Evolutionary conservation across 345 rosid species (phyloP), one percentile per base, ranked within the genome.

Genomic region (Corchorus capsularis): DNA sequence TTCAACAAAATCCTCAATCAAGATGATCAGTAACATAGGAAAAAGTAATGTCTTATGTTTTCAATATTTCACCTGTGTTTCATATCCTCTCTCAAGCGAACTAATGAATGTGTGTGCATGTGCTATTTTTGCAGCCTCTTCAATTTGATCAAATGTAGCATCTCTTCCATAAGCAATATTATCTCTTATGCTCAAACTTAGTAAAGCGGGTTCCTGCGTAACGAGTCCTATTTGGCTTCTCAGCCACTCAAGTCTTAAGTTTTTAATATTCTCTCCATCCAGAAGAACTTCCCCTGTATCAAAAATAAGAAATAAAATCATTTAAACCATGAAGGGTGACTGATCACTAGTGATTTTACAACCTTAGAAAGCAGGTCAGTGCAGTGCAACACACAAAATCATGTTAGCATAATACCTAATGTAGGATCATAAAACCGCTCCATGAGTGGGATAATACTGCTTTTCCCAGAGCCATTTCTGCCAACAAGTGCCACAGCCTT

Each of bases 401-500:
- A n/a, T 4, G 79, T 43, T 27, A 62, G 35, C 74, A 81, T 65
- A 77, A 47, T 90, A 96, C 99, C 99, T 87, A 96, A 84, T 39
- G 97, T 96, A 74, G 99, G 99, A 87, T 94, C 99, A 87, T 96
- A 96, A 85, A 96, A 96, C 80, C 99, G 90, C 76, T 96, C 98
- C 98, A 96, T 94, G 16, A 96, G 90, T n/a, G 99, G 98, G 77
- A 96, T 96, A 69, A 96, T 94, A 80, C 98, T 96, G 86, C 98
- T 94, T 79, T 96, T 96, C 63, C 99, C 99, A 72, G 99, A 96
- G 59, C 99, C 99, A 79, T 94, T 96, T 89, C 99, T 88, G 74
- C 99, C 99, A 81, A 96, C 99, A 86, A 96, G 99, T 57, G 98
- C 98, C 66, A 96, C 95, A 4, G 98, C 87, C 77, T 94, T 96